phyloP scores from a whole-genome alignment of 768 basidiomycete genomes.

The Collybiopsis luxurians region DNA sequence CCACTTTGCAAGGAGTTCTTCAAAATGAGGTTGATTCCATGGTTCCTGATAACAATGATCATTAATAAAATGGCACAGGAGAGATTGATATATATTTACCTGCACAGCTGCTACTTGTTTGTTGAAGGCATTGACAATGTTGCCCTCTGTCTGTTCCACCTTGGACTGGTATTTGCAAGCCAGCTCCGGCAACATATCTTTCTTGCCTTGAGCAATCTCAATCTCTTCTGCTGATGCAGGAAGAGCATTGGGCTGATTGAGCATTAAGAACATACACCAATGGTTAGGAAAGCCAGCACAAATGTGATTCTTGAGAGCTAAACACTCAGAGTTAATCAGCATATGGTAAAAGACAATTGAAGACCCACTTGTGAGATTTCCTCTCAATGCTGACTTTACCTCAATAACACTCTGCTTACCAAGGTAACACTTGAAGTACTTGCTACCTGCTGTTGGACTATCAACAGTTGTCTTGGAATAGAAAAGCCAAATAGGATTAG shows the following conservation, averaged over 20 bases:
- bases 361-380: neutral
- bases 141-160: neutral
- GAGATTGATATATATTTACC: neutral
- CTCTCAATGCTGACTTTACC: neutral
- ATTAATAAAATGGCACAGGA: no score
- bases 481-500: neutral
- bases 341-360: neutral
- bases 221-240: neutral
- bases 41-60: neutral
- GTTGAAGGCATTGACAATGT: neutral
- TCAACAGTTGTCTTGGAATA: neutral
- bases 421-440: neutral
- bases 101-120: neutral
- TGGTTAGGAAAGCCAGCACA: neutral
- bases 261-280: neutral
- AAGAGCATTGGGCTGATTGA: neutral
- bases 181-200: neutral
- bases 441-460: neutral
- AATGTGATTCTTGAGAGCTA: neutral
- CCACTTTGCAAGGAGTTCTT: constrained; percentile 11
- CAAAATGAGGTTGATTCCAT: neutral
- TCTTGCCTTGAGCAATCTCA: neutral
- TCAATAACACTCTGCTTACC: neutral
- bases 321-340: neutral
- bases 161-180: neutral